Evolutionary conservation across 129 eudicot genomes (phyloP), one percentile per base, ranked within the genome.

Genomic region (Helichrysum umbraculigerum): DNA sequence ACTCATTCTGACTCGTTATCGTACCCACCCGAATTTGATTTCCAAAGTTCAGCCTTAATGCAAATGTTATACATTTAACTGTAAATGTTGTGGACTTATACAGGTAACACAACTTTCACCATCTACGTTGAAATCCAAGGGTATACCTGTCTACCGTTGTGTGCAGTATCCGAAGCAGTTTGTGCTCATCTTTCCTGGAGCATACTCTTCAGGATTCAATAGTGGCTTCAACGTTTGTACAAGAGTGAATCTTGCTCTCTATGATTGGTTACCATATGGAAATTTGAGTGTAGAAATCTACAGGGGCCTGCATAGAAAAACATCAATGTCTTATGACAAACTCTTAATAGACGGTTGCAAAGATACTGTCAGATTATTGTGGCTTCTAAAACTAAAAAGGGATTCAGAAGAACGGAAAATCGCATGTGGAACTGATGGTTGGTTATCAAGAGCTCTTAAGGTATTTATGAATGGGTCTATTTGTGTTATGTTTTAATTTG

Each of bases 211-310:
- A 10, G 90, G 83, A 74, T 81, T 91, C 33, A 88, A 88, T 81
- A 82, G 90, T 19, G 93, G 96, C 16, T 90, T 88, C 76, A 87
- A 86, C 83, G 79, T 88, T 82, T 78, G 88, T 0, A 91, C 86
- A 71, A 61, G 82, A 30, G 92, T 81, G 47, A 81, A 81, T 70
- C 72, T 94, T 75, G 97, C 97, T 37, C 88, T 93, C 65, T 73
- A 88, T 69, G 97, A 94, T 84, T 94, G 97, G 97, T 81, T 94
- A 75, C 93, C n/a, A 21, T 85, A 87, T 83, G 98, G 98, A 39
- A 93, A 82, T 71, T 70, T 70, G 78, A 72, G 79, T 10, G 80
- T 79, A 59, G 96, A 91, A 65, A 76, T 74, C 21, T 91, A 87
- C 71, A 73, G 86, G 68, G 92, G 73, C 66, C 68, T 76, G 57